Percentiles rank a stretch among this genome's conserved stretches.
phyloP scores from a whole-genome alignment of 192 early-diverging fungal species.

The Coemansia sp. region DNA sequence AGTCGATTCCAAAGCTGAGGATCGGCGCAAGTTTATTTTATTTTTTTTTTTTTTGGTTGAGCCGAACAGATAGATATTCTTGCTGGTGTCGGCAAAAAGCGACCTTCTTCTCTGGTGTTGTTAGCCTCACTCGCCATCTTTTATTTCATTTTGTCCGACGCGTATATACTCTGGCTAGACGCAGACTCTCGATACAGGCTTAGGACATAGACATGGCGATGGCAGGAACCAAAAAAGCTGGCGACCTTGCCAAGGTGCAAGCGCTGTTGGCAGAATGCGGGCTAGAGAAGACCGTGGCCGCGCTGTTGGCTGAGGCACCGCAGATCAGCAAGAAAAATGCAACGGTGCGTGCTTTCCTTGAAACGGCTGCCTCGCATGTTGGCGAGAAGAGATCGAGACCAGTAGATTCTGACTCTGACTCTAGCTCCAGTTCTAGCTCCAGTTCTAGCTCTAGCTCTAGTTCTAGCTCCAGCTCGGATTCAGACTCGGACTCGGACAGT shows the following conservation, averaged over 20 bases:
- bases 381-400: conserved; percentile 24
- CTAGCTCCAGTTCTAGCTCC: conserved; percentile 27
- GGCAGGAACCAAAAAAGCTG: conserved; percentile 7
- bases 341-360: conserved; percentile 28
- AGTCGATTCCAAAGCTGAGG: conserved; percentile 11
- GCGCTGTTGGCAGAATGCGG: conserved; percentile 36
- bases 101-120: background rate
- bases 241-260: conserved; percentile 28
- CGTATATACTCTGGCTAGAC: conserved; percentile 1
- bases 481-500: conserved; percentile 12
- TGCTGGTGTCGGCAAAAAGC: background rate
- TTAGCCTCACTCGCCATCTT: background rate
- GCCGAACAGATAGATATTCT: background rate
- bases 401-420: conserved; percentile 47
- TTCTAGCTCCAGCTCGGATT: conserved; percentile 18
- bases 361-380: conserved; percentile 6
- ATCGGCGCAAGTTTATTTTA: background rate
- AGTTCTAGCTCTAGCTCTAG: background rate
- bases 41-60: conserved; percentile 1
- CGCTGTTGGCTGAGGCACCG: conserved; percentile 39
- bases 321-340: conserved; percentile 36
- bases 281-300: conserved; percentile 26
- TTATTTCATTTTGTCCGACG: background rate
- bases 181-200: background rate
- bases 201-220: conserved; percentile 3